These are phyloP conservation scores for Sporisorium sorghi DNA, from an alignment of 1,284 basidiomycete genomes.

Conservation along the genomic window DNA sequence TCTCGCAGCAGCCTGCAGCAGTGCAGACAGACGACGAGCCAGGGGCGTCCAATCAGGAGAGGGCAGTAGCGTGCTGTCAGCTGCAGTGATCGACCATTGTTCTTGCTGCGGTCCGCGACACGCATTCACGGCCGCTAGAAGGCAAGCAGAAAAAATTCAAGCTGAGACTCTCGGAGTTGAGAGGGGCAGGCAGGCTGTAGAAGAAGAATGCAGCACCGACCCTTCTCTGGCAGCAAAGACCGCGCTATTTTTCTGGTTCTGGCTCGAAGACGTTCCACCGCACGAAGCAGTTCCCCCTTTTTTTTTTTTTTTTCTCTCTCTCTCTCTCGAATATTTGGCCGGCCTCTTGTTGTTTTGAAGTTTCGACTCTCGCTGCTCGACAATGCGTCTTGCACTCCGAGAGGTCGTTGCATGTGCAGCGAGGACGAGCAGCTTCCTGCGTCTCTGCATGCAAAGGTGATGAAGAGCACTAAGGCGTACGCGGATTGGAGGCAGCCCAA, in stretches of 20 bases:
- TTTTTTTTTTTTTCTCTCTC: too few species aligned
- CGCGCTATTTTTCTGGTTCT: conserved; percentile 5
- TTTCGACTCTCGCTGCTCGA: neutral
- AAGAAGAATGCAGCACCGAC: conserved; percentile 23
- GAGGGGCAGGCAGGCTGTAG: conserved; percentile 4
- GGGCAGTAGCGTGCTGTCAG: conserved; percentile 5
- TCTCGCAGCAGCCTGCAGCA: neutral
- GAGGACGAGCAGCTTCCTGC: neutral
- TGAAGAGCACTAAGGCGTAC: neutral
- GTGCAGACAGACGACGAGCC: neutral
- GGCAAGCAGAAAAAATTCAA: neutral
- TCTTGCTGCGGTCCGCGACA: conserved; percentile 23
- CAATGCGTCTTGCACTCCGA: neutral
- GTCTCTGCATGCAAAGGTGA: neutral
- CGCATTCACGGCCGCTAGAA: neutral
- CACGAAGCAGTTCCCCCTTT: too few species aligned
- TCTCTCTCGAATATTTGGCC: conserved; percentile 2
- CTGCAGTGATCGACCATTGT: conserved; percentile 37
- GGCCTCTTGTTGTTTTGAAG: neutral
- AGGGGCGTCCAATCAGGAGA: conserved; percentile 25
- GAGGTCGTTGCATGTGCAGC: too few species aligned
- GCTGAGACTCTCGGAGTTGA: neutral
- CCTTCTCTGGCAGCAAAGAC: conserved; percentile 35
- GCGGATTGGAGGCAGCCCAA: conserved; percentile 11
- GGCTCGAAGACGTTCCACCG: conserved; percentile 28